Evolutionary conservation across 1,284 basidiomycete genomes (phyloP).

Genomic region (Cryptococcus sp.): DNA sequence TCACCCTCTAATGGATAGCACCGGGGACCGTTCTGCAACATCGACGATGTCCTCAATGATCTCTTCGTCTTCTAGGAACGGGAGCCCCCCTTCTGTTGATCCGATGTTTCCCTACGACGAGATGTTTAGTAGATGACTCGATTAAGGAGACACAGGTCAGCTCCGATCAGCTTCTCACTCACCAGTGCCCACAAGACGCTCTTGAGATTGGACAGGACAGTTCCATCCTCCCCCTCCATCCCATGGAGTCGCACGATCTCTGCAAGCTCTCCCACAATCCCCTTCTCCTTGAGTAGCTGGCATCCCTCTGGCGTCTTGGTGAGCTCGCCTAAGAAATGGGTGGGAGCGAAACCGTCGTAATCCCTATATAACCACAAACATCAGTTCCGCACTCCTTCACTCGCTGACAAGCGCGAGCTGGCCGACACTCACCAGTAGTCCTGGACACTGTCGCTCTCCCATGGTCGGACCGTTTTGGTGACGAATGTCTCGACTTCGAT

Average conservation of each 20-base stretch:
- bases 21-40: conserved; percentile 82
- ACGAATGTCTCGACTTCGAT: conserved; percentile 49
- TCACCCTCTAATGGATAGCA: conserved; percentile 90
- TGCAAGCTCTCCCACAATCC: conserved; percentile 86
- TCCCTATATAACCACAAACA: conserved; percentile 24
- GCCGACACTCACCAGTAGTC: conserved; percentile 38
- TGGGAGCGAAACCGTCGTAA: conserved; percentile 85
- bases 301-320: conserved; percentile 93
- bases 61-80: conserved; percentile 90
- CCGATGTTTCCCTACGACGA: conserved; percentile 81
- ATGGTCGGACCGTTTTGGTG: conserved; percentile 43
- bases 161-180: conserved; percentile 47
- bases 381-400: neutral
- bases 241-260: conserved; percentile 85
- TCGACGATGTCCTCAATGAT: conserved; percentile 84
- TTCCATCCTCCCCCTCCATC: conserved; percentile 74
- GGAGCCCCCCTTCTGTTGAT: conserved; percentile 81
- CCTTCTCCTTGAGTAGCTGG: conserved; percentile 80
- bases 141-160: neutral
- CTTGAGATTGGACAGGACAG: conserved; percentile 83
- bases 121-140: neutral
- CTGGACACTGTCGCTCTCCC: conserved; percentile 36
- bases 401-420: no score
- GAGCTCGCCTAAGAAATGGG: conserved; percentile 97
- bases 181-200: conserved; percentile 96